These are phyloP conservation scores for Plasmodium fragile DNA, from an alignment of 169 alveolate species.

Conservation along the genomic window DNA sequence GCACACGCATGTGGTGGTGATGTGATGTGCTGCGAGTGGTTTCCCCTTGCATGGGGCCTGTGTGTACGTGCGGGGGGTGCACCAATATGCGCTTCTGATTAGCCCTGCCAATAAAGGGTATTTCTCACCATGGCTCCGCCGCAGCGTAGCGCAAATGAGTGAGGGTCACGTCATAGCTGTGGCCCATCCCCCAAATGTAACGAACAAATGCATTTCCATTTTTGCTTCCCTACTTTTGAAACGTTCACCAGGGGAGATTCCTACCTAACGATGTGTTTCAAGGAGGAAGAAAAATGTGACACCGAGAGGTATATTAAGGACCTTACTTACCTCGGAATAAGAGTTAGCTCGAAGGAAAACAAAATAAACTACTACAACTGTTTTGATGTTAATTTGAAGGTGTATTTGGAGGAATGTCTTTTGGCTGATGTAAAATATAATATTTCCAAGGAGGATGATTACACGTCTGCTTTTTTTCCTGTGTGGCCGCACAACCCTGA, in stretches of 20 bases:
- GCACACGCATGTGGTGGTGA: not conserved
- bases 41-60: not conserved
- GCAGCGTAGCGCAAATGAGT: not conserved
- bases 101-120: not conserved
- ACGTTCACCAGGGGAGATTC: constrained; percentile 18
- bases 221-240: not conserved
- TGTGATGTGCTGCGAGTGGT: not conserved
- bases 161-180: not conserved
- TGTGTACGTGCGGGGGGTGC: not conserved
- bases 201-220: not conserved
- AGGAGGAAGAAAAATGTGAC: constrained; percentile 63
- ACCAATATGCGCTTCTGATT: not conserved
- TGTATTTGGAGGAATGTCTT: constrained; percentile 11
- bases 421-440: constrained; percentile 29
- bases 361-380: constrained; percentile 59
- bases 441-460: constrained; percentile 33
- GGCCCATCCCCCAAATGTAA: not conserved
- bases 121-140: not conserved
- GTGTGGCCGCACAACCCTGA: constrained; percentile 69
- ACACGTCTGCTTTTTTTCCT: constrained; percentile 60
- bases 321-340: constrained; percentile 28
- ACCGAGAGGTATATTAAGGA: constrained; percentile 32
- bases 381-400: constrained; percentile 44
- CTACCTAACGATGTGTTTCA: constrained; percentile 23
- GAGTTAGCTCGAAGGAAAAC: constrained; percentile 66